Conservation (phyloP, 2,329 filamentous ascomycete species). For the Claviceps arundinis region DNA sequence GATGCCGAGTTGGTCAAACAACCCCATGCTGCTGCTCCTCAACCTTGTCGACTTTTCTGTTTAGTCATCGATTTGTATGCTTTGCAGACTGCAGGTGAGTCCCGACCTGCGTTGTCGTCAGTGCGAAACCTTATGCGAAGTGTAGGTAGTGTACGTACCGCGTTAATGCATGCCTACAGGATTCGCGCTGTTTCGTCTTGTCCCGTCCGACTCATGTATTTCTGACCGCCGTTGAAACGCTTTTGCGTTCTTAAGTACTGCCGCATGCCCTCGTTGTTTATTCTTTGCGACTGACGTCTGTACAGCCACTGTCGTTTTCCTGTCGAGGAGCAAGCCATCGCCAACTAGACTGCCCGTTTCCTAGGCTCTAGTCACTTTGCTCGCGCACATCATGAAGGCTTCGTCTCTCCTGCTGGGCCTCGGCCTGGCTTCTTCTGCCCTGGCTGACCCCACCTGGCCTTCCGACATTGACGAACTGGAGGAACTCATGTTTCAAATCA, state of each 20-base stretch:
- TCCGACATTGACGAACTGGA: conserved; percentile 46
- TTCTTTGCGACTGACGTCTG: background rate
- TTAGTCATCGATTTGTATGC: too few species aligned
- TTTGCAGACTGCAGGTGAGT: background rate
- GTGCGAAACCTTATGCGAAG: background rate
- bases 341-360: background rate
- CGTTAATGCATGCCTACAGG: background rate
- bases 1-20: background rate
- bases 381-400: conserved; percentile 10
- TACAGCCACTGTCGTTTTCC: background rate
- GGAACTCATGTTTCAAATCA: conserved; percentile 48
- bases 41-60: background rate
- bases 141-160: background rate
- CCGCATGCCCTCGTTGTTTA: background rate
- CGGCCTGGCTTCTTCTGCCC: conserved; percentile 19
- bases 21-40: background rate
- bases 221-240: background rate
- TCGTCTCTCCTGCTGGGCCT: conserved; percentile 18
- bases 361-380: background rate
- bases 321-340: background rate
- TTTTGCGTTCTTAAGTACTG: background rate
- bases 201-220: background rate
- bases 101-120: background rate
- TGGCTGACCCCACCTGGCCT: conserved; percentile 47
- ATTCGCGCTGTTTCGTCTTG: background rate